phyloP scores from a whole-genome alignment of 2,329 filamentous ascomycete genomes.

The Verticillium isaacii region DNA sequence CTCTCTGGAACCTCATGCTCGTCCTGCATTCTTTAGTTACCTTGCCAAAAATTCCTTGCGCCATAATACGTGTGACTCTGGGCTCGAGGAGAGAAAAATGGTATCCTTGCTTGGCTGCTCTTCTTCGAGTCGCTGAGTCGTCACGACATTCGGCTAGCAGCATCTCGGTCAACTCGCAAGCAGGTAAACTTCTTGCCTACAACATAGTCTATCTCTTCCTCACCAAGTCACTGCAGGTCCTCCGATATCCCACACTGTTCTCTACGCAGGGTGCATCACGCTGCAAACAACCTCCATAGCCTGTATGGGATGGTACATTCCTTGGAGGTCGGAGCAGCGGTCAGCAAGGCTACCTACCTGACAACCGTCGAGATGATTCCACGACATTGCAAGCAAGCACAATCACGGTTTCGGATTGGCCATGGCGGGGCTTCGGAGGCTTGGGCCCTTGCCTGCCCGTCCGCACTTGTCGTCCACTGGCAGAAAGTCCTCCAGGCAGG shows the following conservation, averaged over 20 bases:
- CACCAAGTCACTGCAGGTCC: too few species aligned
- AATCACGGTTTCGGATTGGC: neutral
- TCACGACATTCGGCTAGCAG: neutral
- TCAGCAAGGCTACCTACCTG: neutral
- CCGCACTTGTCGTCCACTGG: neutral
- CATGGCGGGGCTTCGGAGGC: neutral
- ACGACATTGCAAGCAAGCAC: neutral
- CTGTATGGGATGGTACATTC: neutral
- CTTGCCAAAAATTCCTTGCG: too few species aligned
- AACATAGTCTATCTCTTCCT: neutral
- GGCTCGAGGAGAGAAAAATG: neutral
- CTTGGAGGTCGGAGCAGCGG: neutral
- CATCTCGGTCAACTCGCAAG: neutral
- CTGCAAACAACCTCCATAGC: neutral
- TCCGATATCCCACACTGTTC: too few species aligned
- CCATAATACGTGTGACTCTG: too few species aligned
- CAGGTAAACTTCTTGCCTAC: neutral
- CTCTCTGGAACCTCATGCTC: too few species aligned
- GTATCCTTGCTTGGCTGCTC: neutral
- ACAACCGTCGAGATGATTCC: neutral
- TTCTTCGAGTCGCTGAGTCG: neutral
- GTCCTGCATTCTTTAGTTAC: too few species aligned
- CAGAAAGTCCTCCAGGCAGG: neutral
- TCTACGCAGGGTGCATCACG: too few species aligned
- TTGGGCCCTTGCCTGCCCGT: neutral